phyloP scores from a whole-genome alignment of 305 asterid genomes.

The Solanum hybrid region DNA sequence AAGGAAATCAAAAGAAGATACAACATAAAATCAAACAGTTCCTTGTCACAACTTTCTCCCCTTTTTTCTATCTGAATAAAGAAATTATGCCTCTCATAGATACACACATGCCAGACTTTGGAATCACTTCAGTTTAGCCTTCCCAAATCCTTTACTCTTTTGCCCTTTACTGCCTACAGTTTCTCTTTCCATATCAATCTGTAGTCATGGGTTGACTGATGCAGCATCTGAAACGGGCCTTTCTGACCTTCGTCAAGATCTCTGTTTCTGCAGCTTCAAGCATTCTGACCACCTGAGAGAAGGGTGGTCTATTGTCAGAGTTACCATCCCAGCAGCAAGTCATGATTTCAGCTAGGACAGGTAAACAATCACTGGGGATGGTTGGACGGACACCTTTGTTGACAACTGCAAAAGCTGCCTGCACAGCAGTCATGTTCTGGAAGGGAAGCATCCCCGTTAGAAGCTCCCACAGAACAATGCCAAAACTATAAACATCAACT shows the following conservation, averaged over 20 bases:
- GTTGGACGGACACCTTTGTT: slow-evolving; percentile 89
- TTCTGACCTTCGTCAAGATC: slow-evolving; percentile 77
- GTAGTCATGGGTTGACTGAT: slow-evolving; percentile 79
- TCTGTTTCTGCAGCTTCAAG: slow-evolving; percentile 89
- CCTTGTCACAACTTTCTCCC: slow-evolving; percentile 29
- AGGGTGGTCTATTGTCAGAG: slow-evolving; percentile 83
- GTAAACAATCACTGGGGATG: slow-evolving; percentile 73
- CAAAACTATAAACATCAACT: slow-evolving; percentile 93
- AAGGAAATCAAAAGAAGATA: slow-evolving; percentile 8
- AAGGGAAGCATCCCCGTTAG: slow-evolving; percentile 92
- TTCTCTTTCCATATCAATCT: slow-evolving; percentile 32
- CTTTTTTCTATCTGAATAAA: slow-evolving; percentile 43
- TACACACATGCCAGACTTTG: slow-evolving; percentile 40
- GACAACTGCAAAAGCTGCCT: slow-evolving; percentile 96
- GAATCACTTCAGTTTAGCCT: slow-evolving; percentile 24
- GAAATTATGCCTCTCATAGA: slow-evolving; percentile 60
- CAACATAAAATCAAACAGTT: slow-evolving; percentile 44
- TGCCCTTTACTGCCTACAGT: slow-evolving; percentile 20
- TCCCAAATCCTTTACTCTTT: slow-evolving; percentile 20
- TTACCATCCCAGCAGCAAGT: slow-evolving; percentile 86
- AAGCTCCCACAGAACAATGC: slow-evolving; percentile 95
- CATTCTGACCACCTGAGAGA: slow-evolving; percentile 75
- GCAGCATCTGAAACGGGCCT: slow-evolving; percentile 99
- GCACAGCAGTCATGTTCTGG: slow-evolving; percentile 94
- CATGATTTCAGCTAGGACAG: slow-evolving; percentile 77